Conservation (phyloP, 1,139 yeast genomes). For the Diutina sp. region DNA sequence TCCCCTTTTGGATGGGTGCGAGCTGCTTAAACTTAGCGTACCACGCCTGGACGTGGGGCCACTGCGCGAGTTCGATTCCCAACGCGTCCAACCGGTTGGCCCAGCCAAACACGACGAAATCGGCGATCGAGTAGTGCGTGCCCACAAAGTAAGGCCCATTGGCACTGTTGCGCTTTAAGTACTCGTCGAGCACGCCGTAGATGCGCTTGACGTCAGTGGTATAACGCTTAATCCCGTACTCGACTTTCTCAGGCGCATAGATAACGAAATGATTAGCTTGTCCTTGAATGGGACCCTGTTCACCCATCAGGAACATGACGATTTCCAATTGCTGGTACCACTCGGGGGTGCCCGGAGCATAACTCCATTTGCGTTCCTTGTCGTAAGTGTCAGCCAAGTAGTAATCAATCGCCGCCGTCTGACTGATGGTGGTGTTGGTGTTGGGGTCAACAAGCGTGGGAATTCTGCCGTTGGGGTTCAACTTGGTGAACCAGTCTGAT, state of each 20-base stretch:
- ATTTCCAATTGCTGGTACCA: slow-evolving; percentile 41
- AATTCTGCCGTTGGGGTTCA: slow-evolving; percentile 52
- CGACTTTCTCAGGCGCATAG: slow-evolving; percentile 34
- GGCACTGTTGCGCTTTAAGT: slow-evolving; percentile 21
- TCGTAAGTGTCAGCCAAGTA: slow-evolving; percentile 49
- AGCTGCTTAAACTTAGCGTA: slow-evolving; percentile 10
- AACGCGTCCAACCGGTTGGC: slow-evolving; percentile 5
- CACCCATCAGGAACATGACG: slow-evolving; percentile 44
- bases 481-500: slow-evolving; percentile 36
- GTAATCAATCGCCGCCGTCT: slow-evolving; percentile 46
- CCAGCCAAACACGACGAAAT: slow-evolving; percentile 35
- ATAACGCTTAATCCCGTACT: slow-evolving; percentile 41
- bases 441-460: slow-evolving; percentile 40
- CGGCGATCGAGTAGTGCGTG: slow-evolving; percentile 41
- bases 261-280: slow-evolving; percentile 36
- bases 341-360: slow-evolving; percentile 25
- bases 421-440: slow-evolving; percentile 33
- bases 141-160: slow-evolving; percentile 46
- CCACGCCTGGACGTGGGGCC: slow-evolving; percentile 34
- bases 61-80: slow-evolving; percentile 26
- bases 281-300: slow-evolving; percentile 51
- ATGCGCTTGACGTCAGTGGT: slow-evolving; percentile 37
- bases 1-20: not conserved
- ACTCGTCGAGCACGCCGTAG: slow-evolving; percentile 38
- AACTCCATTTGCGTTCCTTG: slow-evolving; percentile 35